Evolutionary conservation across 148 eudicot species (phyloP).

Genomic region (Arbutus unedo): DNA sequence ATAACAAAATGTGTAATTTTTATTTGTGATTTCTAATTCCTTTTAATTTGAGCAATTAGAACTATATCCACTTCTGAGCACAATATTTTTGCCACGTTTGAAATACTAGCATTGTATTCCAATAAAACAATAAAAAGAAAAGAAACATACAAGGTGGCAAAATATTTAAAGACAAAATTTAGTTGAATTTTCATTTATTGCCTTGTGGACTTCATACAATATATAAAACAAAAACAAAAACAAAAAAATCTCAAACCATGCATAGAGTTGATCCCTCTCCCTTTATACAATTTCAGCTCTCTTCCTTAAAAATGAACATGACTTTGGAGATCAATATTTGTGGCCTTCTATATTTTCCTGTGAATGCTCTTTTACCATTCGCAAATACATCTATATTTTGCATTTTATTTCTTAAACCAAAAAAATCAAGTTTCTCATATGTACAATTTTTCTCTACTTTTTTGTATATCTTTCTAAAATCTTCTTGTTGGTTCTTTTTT

Average conservation of each 20-base stretch:
- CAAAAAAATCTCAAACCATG: neutral
- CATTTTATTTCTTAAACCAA: too few species aligned
- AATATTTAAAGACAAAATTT: neutral
- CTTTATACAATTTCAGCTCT: neutral
- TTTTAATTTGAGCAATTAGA: too few species aligned
- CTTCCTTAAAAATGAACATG: neutral
- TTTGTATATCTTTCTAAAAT: neutral
- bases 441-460: slow-evolving; percentile 27
- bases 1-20: too few species aligned
- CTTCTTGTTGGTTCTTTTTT: neutral
- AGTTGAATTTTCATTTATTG: slow-evolving; percentile 2
- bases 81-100: too few species aligned
- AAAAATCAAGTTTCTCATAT: slow-evolving; percentile 9
- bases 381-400: too few species aligned
- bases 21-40: too few species aligned
- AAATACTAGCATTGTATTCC: too few species aligned
- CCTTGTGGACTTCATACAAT: slow-evolving; percentile 28
- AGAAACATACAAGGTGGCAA: neutral
- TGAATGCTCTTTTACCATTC: neutral
- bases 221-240: neutral
- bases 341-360: neutral
- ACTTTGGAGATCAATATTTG: neutral
- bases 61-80: too few species aligned
- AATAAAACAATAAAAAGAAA: neutral
- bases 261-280: neutral